phyloP scores from a whole-genome alignment of 495 filamentous ascomycete genomes.

The Tuber indicum region DNA sequence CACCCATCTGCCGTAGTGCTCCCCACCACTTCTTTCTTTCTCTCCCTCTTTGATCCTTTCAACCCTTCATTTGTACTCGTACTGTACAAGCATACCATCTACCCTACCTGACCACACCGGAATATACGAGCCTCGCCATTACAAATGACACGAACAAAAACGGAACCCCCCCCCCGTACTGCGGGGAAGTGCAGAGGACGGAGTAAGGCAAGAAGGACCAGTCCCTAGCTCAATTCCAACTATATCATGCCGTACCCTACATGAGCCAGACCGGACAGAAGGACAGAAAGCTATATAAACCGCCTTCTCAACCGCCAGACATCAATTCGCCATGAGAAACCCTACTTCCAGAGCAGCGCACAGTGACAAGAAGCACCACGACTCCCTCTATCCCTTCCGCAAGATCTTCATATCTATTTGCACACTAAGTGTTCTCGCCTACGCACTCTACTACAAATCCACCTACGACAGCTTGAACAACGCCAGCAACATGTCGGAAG shows the following conservation, averaged over 20 bases:
- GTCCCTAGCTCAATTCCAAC: not conserved
- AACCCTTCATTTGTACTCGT: not conserved
- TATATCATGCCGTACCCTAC: not conserved
- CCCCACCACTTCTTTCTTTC: not conserved
- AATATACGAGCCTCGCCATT: not conserved
- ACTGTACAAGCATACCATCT: not conserved
- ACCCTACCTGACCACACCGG: not conserved
- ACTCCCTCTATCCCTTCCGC: constrained; percentile 1
- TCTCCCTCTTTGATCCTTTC: not conserved
- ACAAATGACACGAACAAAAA: not conserved
- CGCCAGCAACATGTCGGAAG: not conserved
- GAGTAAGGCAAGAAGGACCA: not conserved
- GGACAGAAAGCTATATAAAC: not conserved
- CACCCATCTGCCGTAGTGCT: not conserved
- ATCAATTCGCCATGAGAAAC: not conserved
- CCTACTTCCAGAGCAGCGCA: not conserved
- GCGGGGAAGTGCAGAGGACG: not conserved
- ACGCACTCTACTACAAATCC: not conserved
- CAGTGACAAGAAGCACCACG: not conserved
- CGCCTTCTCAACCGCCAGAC: not conserved
- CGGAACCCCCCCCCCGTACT: not conserved
- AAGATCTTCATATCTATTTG: not conserved
- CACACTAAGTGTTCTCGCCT: not conserved
- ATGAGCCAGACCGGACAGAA: not conserved
- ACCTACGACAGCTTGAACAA: not conserved